A percentile compares a stretch with the other conserved stretches of the same genome.
Conservation (phyloP, 163 green algal species). For the Volvox carteri region DNA sequence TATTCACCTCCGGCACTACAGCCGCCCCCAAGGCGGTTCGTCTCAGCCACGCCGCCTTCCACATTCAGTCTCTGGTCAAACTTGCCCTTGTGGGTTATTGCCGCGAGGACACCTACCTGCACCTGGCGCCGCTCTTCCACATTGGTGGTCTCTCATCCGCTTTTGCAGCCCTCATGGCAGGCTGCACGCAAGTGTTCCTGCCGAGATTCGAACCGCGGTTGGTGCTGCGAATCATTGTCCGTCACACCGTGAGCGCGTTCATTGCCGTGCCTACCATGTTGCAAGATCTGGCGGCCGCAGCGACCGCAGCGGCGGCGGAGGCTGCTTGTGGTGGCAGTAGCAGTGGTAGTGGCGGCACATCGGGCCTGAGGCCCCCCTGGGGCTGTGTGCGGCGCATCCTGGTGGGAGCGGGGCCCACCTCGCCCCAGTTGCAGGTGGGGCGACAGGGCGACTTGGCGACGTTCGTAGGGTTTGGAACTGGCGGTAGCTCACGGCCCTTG, state of each 20-base stretch:
- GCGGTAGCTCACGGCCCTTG: too few species aligned
- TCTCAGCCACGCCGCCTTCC: slow-evolving; percentile 73
- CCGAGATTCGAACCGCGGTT: slow-evolving; percentile 66
- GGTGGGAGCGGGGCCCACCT: slow-evolving; percentile 79
- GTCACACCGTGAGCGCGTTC: slow-evolving; percentile 79
- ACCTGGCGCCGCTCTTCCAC: slow-evolving; percentile 94
- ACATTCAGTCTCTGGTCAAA: slow-evolving; percentile 86
- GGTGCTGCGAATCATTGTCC: slow-evolving; percentile 59
- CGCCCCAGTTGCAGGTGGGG: slow-evolving; percentile 52
- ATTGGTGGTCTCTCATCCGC: slow-evolving; percentile 90
- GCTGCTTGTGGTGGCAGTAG: neutral
- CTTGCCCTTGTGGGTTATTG: slow-evolving; percentile 82
- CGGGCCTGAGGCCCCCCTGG: neutral
- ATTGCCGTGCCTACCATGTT: slow-evolving; percentile 95
- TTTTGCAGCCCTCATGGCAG: slow-evolving; percentile 81
- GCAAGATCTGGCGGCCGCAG: slow-evolving; percentile 72
- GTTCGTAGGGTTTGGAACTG: neutral
- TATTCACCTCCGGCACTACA: slow-evolving; percentile 91
- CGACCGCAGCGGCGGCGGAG: slow-evolving; percentile 43
- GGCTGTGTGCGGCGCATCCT: slow-evolving; percentile 72
- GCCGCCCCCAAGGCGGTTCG: slow-evolving; percentile 80
- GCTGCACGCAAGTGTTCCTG: slow-evolving; percentile 81
- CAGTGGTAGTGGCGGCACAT: neutral
- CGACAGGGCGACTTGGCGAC: neutral
- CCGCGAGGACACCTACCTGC: slow-evolving; percentile 87